A percentile compares a stretch with the other conserved stretches of the same genome.
Evolutionary conservation across 2,329 filamentous ascomycete genomes (phyloP).

Genomic region (Dactylellina sp.): DNA sequence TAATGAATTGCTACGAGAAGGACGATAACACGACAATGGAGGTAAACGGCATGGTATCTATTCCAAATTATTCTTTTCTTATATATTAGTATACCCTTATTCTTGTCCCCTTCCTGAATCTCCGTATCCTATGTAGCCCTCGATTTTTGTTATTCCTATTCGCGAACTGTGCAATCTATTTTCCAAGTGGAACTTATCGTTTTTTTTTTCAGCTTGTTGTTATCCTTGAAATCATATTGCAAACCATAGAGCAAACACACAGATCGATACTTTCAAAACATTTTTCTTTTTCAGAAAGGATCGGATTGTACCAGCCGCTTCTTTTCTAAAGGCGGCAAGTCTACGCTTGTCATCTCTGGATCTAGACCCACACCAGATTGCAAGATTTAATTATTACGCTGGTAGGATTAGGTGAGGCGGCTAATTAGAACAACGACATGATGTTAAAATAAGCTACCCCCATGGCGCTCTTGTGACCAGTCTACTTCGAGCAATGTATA

Average conservation of each 20-base stretch:
- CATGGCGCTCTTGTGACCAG: conserved; percentile 9
- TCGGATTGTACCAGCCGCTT: too few species aligned
- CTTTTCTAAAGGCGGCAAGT: too few species aligned
- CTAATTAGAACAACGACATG: conserved; percentile 13
- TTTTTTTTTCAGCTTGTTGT: too few species aligned
- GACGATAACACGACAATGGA: conserved; percentile 14
- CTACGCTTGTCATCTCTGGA: too few species aligned
- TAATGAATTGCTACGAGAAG: conserved; percentile 19
- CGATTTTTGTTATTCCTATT: conserved; percentile 1
- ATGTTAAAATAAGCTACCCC: conserved; percentile 53
- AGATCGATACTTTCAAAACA: too few species aligned
- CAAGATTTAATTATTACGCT: too few species aligned
- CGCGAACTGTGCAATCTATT: conserved; percentile 11
- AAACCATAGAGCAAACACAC: too few species aligned
- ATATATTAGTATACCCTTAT: conserved; percentile 1
- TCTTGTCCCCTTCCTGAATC: background rate
- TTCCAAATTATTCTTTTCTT: conserved; percentile 1
- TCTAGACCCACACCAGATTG: too few species aligned
- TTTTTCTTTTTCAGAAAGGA: too few species aligned
- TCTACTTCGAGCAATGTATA: conserved; percentile 38
- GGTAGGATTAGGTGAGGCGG: background rate
- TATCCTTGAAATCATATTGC: too few species aligned
- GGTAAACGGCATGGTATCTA: background rate
- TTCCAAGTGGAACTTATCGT: background rate
- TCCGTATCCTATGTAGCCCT: background rate